Evolutionary conservation across 179 eudicot species (phyloP).

Genomic region (Nepenthes alata): DNA sequence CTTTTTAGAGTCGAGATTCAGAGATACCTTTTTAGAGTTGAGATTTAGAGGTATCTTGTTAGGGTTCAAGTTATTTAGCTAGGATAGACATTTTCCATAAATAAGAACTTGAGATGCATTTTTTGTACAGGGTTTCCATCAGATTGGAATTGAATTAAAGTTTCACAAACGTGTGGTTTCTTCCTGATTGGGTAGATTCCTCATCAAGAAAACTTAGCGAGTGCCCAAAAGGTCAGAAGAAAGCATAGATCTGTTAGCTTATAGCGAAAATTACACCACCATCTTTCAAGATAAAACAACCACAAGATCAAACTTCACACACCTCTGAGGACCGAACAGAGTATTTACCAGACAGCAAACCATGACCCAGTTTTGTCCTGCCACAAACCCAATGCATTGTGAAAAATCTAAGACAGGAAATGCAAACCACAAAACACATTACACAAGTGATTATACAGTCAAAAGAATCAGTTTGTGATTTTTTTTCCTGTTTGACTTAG

Average conservation of each 20-base stretch:
- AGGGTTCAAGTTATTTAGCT: no score
- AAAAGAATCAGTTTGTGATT: no score
- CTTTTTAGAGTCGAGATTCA: no score
- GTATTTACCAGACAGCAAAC: conserved; percentile 89
- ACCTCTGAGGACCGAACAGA: conserved; percentile 71
- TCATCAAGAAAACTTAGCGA: neutral
- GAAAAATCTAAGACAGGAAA: neutral
- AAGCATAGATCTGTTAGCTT: conserved; percentile 8
- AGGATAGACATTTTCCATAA: no score
- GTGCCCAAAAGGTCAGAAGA: conserved; percentile 2
- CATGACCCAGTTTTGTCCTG: conserved; percentile 81
- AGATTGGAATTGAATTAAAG: no score
- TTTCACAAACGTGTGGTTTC: no score
- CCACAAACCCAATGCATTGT: conserved; percentile 8
- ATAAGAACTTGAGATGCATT: no score
- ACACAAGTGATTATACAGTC: neutral
- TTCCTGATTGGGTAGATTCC: neutral
- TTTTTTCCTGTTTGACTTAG: no score
- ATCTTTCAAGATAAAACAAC: conserved; percentile 21
- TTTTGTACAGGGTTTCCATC: no score
- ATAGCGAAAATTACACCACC: conserved; percentile 24
- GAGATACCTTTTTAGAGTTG: no score
- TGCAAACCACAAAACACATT: neutral
- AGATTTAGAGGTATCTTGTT: no score
- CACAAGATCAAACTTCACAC: conserved; percentile 6